These are phyloP conservation scores for Trichophyton verrucosum DNA, from an alignment of 2,329 filamentous ascomycete species.

Conservation along the genomic window DNA sequence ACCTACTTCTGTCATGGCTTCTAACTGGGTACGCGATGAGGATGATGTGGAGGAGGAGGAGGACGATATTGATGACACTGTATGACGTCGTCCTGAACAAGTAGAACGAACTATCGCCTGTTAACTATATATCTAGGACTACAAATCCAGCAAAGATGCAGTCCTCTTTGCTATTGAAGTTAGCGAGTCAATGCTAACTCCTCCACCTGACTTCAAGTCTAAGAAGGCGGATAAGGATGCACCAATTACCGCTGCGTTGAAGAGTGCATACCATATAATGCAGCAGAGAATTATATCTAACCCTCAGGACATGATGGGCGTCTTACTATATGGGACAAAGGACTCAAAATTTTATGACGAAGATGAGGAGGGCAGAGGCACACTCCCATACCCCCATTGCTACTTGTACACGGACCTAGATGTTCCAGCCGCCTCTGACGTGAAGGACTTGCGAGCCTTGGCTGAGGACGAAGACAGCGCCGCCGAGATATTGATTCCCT, in stretches of 20 bases:
- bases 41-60: conserved; percentile 31
- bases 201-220: conserved; percentile 49
- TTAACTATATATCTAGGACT: conserved; percentile 46
- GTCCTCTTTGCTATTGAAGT: conserved; percentile 92
- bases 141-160: conserved; percentile 91
- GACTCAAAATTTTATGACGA: conserved; percentile 66
- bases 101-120: neutral
- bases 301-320: conserved; percentile 93
- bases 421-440: conserved; percentile 72
- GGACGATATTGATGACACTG: conserved; percentile 36
- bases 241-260: conserved; percentile 69
- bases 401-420: conserved; percentile 84
- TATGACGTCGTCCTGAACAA: conserved; percentile 14
- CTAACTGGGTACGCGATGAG: conserved; percentile 25
- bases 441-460: conserved; percentile 63
- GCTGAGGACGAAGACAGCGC: conserved; percentile 67
- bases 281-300: conserved; percentile 97
- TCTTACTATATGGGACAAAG: conserved; percentile 81
- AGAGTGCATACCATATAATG: conserved; percentile 91
- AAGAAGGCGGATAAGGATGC: conserved; percentile 72
- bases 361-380: conserved; percentile 43
- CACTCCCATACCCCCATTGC: conserved; percentile 70
- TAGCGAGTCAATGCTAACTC: conserved; percentile 70
- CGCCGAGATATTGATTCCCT: conserved; percentile 55
- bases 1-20: neutral